Conservation (phyloP, 2,329 filamentous ascomycete species). For the Aspergillus sp. region DNA sequence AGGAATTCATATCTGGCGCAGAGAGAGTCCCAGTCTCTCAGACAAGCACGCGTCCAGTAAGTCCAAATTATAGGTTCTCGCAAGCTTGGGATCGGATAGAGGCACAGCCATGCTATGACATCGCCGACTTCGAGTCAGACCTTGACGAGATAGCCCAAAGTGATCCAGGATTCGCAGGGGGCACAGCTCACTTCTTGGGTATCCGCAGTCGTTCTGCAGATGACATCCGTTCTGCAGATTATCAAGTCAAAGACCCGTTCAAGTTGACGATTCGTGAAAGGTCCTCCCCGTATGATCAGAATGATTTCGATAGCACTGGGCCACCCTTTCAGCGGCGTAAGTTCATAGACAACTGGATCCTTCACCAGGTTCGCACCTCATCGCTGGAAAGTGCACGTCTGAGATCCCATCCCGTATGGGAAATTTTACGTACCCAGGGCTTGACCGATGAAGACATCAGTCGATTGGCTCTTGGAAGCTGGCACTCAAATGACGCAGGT, state of each 20-base stretch:
- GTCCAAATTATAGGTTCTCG: not conserved
- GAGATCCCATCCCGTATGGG: conserved; percentile 24
- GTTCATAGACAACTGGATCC: conserved; percentile 35
- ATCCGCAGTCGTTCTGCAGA: not conserved
- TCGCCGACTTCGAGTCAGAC: not conserved
- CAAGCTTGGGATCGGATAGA: not conserved
- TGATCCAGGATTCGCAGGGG: not conserved
- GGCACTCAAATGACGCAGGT: conserved; percentile 25
- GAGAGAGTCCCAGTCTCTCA: not conserved
- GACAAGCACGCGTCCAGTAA: not conserved
- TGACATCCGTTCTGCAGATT: not conserved
- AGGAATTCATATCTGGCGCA: not conserved
- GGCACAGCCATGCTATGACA: not conserved
- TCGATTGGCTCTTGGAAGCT: conserved; percentile 23
- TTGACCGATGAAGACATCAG: conserved; percentile 25
- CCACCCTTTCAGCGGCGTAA: not conserved
- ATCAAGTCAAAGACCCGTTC: conserved; percentile 17
- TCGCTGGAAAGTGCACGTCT: conserved; percentile 28
- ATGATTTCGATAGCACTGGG: not conserved
- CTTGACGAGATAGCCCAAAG: not conserved
- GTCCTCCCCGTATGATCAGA: conserved; percentile 23
- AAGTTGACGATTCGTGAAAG: conserved; percentile 19
- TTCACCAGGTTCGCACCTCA: conserved; percentile 34
- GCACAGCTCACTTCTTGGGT: not conserved
- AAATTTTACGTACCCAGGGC: conserved; percentile 19